Evolutionary conservation across 805 yeast genomes (phyloP).

Genomic region (Saturnispora besseyi): DNA sequence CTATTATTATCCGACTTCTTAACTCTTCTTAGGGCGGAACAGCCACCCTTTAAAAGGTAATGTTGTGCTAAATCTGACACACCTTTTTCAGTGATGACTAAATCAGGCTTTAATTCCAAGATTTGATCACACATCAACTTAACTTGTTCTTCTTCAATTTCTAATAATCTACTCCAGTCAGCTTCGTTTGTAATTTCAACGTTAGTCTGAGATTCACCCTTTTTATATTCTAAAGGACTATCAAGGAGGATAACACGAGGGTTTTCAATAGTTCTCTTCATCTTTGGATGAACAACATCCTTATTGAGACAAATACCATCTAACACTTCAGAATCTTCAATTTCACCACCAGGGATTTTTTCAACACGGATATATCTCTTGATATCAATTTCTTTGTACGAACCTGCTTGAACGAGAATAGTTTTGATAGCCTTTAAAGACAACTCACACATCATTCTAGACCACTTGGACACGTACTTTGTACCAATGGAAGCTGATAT

Average conservation of each 20-base stretch:
- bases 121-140: slow-evolving; percentile 78
- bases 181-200: slow-evolving; percentile 93
- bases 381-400: slow-evolving; percentile 75
- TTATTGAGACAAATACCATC: slow-evolving; percentile 91
- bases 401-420: slow-evolving; percentile 55
- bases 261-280: slow-evolving; percentile 81
- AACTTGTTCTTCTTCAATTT: slow-evolving; percentile 97
- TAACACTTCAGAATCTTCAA: slow-evolving; percentile 77
- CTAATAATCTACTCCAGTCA: slow-evolving; percentile 91
- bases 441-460: slow-evolving; percentile 79
- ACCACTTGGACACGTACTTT: slow-evolving; percentile 87
- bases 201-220: slow-evolving; percentile 98
- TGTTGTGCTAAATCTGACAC: slow-evolving; percentile 97
- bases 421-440: slow-evolving; percentile 84
- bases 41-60: slow-evolving; percentile 85
- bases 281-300: slow-evolving; percentile 98
- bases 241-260: slow-evolving; percentile 87
- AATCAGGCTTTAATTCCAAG: slow-evolving; percentile 78
- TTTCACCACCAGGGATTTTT: slow-evolving; percentile 97
- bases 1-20: slow-evolving; percentile 94
- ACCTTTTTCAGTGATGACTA: slow-evolving; percentile 96
- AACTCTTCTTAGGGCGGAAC: slow-evolving; percentile 86
- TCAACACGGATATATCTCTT: slow-evolving; percentile 91
- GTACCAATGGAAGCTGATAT: slow-evolving; percentile 93
- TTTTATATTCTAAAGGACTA: slow-evolving; percentile 95